phyloP scores from a whole-genome alignment of 2,329 filamentous ascomycete species.

The Neurospora crassa region DNA sequence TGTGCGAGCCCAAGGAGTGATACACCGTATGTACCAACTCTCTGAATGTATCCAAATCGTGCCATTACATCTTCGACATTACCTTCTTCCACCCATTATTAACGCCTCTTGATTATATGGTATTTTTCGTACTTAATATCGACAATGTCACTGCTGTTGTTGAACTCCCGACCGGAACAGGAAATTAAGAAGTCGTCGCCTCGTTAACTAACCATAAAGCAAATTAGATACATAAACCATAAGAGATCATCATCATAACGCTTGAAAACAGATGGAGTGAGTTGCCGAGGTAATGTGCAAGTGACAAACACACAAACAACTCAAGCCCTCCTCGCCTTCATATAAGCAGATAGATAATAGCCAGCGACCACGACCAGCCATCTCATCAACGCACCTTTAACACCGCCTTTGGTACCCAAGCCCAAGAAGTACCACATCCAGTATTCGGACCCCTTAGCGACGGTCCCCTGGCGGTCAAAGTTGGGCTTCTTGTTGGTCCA shows the following conservation, averaged over 20 bases:
- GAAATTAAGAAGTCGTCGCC: neutral
- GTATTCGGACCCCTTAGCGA: slow-evolving; percentile 41
- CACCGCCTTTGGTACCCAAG: slow-evolving; percentile 38
- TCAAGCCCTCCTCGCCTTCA: slow-evolving; percentile 1
- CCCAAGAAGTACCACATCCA: slow-evolving; percentile 42
- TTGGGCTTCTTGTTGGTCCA: slow-evolving; percentile 40
- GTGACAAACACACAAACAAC: neutral
- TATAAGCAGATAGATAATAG: slow-evolving; percentile 22
- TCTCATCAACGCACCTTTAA: slow-evolving; percentile 40
- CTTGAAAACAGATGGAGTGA: neutral
- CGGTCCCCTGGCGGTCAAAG: slow-evolving; percentile 52
- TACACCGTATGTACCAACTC: neutral
- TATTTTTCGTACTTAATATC: neutral
- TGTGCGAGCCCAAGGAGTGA: neutral
- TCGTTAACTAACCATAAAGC: neutral
- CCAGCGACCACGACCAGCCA: slow-evolving; percentile 38
- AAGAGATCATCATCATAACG: neutral
- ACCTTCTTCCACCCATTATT: neutral
- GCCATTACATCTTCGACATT: neutral
- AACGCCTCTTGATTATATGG: neutral
- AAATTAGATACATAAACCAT: neutral
- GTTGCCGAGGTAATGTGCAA: neutral
- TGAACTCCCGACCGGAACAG: neutral
- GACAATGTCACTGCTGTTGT: neutral
- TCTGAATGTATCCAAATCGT: neutral